phyloP scores from a whole-genome alignment of 164 flowering plant genomes.

The Chloranthus sessilifolius region DNA sequence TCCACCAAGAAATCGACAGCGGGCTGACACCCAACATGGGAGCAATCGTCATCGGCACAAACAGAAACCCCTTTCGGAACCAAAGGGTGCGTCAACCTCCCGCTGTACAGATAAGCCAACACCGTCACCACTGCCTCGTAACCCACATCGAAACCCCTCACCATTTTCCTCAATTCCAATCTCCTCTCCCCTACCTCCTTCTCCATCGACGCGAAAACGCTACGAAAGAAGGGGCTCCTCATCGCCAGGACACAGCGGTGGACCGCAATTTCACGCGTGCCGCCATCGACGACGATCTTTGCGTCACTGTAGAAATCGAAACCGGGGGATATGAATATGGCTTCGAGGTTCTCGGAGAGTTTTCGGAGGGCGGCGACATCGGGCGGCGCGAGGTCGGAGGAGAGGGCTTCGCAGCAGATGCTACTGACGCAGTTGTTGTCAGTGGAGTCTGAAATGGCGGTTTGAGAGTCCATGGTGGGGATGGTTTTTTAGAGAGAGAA shows the following conservation, averaged over 20 bases:
- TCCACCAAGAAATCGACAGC: conserved; percentile 57
- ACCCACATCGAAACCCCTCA: conserved; percentile 51
- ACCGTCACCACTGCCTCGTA: conserved; percentile 51
- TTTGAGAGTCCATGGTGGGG: conserved; percentile 19
- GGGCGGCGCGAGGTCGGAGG: conserved; percentile 19
- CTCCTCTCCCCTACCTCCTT: conserved; percentile 25
- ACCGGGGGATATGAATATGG: conserved; percentile 32
- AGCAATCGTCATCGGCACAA: conserved; percentile 71
- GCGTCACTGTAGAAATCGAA: conserved; percentile 55
- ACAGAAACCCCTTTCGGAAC: conserved; percentile 41
- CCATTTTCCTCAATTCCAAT: conserved; percentile 51
- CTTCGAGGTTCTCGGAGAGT: conserved; percentile 46
- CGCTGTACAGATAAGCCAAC: conserved; percentile 62
- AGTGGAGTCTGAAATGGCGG: conserved; percentile 57
- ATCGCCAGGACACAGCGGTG: conserved; percentile 68
- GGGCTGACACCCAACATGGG: conserved; percentile 62
- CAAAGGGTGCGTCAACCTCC: conserved; percentile 34
- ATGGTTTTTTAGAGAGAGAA: conserved; percentile 5
- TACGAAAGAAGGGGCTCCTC: conserved; percentile 55
- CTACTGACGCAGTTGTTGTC: conserved; percentile 42
- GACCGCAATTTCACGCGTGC: conserved; percentile 36
- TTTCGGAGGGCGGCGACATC: conserved; percentile 38
- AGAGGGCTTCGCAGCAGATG: conserved; percentile 20
- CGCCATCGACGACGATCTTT: conserved; percentile 25
- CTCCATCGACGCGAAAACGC: conserved; percentile 21